Conservation (phyloP, 2,329 filamentous ascomycete species). For the Fusarium sp. region DNA sequence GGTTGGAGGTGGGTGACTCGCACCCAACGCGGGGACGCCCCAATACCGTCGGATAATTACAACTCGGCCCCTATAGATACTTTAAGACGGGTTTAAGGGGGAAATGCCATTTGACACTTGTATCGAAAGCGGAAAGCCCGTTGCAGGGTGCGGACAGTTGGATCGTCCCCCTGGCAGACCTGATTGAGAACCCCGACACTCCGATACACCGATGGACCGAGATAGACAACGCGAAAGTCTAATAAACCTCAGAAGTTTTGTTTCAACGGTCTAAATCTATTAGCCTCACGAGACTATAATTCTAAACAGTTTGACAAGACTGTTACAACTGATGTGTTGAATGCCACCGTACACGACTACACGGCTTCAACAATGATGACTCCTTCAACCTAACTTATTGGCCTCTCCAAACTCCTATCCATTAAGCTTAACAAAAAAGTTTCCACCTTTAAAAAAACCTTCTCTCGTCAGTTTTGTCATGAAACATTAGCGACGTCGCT, state of each 20-base stretch:
- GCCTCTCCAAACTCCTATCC: neutral
- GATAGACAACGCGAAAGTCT: neutral
- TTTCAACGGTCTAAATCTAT: neutral
- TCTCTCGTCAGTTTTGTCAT: neutral
- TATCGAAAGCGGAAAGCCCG: neutral
- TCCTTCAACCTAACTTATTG: neutral
- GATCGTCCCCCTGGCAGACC: neutral
- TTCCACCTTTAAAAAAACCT: neutral
- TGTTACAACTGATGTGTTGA: neutral
- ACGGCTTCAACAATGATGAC: neutral
- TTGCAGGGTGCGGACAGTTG: neutral
- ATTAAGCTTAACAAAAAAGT: neutral
- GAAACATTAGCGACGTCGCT: slow-evolving; percentile 29
- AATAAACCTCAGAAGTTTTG: neutral
- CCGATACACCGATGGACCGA: neutral
- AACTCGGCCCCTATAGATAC: neutral
- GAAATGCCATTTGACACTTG: neutral
- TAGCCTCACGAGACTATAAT: neutral
- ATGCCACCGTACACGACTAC: neutral
- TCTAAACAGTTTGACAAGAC: neutral
- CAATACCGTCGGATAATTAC: neutral
- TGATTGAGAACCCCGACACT: neutral
- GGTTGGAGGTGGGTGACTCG: too few species aligned
- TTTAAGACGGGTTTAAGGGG: too few species aligned
- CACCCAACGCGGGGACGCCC: neutral